Conservation (phyloP, 441 rosid genomes). For the Iberis amara region DNA sequence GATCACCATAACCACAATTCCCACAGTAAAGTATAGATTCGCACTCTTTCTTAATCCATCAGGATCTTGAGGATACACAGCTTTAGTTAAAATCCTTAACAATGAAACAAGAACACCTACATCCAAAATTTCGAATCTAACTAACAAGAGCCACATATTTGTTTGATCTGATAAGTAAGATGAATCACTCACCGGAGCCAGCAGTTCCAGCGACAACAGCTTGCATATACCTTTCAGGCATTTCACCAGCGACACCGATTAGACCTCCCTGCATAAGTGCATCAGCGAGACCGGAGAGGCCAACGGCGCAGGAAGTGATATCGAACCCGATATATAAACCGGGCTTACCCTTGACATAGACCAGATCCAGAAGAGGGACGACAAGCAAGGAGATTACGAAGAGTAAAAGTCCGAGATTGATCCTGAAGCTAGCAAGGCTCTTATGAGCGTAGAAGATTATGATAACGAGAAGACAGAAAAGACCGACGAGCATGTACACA, state of each 20-base stretch:
- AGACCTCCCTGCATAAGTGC: slow-evolving; percentile 86
- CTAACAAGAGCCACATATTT: no score
- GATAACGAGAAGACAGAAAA: slow-evolving; percentile 47
- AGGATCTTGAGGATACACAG: slow-evolving; percentile 62
- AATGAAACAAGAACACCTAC: slow-evolving; percentile 89
- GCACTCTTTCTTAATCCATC: slow-evolving; percentile 74
- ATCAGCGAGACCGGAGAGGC: slow-evolving; percentile 61
- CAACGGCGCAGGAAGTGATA: slow-evolving; percentile 48
- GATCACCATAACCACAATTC: slow-evolving; percentile 67
- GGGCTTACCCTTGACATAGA: slow-evolving; percentile 65
- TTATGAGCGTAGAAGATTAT: slow-evolving; percentile 57
- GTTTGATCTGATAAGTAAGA: not conserved
- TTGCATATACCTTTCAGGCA: slow-evolving; percentile 87
- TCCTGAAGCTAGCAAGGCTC: slow-evolving; percentile 60
- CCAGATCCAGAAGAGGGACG: slow-evolving; percentile 66
- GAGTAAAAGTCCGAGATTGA: slow-evolving; percentile 62
- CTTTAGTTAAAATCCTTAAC: slow-evolving; percentile 71
- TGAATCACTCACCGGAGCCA: slow-evolving; percentile 55
- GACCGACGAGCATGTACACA: slow-evolving; percentile 54
- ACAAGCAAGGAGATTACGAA: slow-evolving; percentile 53
- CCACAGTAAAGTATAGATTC: slow-evolving; percentile 62
- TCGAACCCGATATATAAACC: slow-evolving; percentile 66
- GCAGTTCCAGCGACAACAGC: slow-evolving; percentile 90
- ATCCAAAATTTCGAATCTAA: slow-evolving; percentile 21
- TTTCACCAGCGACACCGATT: slow-evolving; percentile 79